These are phyloP conservation scores for Telopea speciosissima DNA, from an alignment of 177 flowering plant species.

Conservation along the genomic window DNA sequence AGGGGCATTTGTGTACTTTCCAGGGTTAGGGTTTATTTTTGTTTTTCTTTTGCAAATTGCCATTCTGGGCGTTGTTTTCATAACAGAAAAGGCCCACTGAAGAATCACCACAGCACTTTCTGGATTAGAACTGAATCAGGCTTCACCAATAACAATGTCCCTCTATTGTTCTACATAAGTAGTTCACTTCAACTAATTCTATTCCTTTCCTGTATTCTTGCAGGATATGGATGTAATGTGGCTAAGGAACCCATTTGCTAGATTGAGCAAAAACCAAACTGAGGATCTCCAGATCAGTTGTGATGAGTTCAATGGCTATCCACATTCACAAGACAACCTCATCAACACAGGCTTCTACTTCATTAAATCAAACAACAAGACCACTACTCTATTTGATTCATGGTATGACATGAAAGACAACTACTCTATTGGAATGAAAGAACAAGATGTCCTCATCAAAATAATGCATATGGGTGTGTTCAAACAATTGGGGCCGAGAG, in stretches of 20 bases:
- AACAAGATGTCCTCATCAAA: slow-evolving; percentile 34
- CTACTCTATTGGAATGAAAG: slow-evolving; percentile 29
- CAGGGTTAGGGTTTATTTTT: no score
- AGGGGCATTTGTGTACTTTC: no score
- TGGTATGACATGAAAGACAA: slow-evolving; percentile 38
- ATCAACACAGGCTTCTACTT: slow-evolving; percentile 54
- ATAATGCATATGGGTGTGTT: slow-evolving; percentile 23
- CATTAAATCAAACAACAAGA: slow-evolving; percentile 38
- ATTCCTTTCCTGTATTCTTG: no score
- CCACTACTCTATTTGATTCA: slow-evolving; percentile 19
- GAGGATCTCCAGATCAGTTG: slow-evolving; percentile 40
- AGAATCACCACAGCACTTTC: no score
- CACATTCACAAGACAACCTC: neutral
- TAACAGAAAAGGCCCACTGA: no score
- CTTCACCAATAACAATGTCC: no score
- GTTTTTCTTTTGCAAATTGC: no score
- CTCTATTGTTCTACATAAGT: no score
- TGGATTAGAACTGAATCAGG: no score
- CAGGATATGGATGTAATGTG: slow-evolving; percentile 4
- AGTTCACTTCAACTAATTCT: no score
- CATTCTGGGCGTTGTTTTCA: no score
- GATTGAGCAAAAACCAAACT: slow-evolving; percentile 13
- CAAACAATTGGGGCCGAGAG: slow-evolving; percentile 12
- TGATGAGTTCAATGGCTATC: slow-evolving; percentile 24
- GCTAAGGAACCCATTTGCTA: slow-evolving; percentile 26